Evolutionary conservation across 2,329 filamentous ascomycete species (phyloP), one percentile per base, ranked within the genome.

Genomic region (Ceratocystis colombiana): DNA sequence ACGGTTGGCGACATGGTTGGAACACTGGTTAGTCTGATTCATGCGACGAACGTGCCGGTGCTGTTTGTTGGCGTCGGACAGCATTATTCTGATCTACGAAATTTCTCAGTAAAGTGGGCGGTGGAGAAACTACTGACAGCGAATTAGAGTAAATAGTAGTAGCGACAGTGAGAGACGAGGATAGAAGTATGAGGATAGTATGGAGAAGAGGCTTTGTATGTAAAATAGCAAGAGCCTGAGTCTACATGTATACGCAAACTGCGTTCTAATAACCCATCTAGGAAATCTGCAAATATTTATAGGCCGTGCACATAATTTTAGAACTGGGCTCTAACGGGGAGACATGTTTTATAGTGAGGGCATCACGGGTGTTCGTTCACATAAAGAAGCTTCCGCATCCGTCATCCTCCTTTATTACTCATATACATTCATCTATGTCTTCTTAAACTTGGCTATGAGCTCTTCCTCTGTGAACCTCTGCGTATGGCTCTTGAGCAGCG

Each of bases 1-100:
- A 99, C 94, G 0, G 95, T 99, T 46, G 95, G 94, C n/a, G 93
- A 96, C 77, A 97, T 97, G 92, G 91, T 96, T 55, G 91, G 83
- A 71, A 96, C 93, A 2, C 79, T 99, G 69, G 94, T 99, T 69
- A 96, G 90, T 74, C 93, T 99, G 80, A 93, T 99, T 48, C 93
- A 97, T 77, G 93, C 94, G 2, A 99, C 95, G 2, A 90, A 93
- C 33, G 95, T 99, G 59, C 95, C 95, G 0, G 91, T 99, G 22
- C 82, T 97, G 10, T 99, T 99, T 73, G 82, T 99, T 70, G 94
- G 83, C 67, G 84, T 87, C 33, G 85, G 85, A 12, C 85, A 88
- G 75, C 84, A 87, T 72, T 88, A 88, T 72, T 86, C 82, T 50
- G 85, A 88, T 72, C 77, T 88, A 68, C 80, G 85, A 68, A 87